phyloP scores from a whole-genome alignment of 495 filamentous ascomycete genomes.

The Lasiosphaeris hirsuta region DNA sequence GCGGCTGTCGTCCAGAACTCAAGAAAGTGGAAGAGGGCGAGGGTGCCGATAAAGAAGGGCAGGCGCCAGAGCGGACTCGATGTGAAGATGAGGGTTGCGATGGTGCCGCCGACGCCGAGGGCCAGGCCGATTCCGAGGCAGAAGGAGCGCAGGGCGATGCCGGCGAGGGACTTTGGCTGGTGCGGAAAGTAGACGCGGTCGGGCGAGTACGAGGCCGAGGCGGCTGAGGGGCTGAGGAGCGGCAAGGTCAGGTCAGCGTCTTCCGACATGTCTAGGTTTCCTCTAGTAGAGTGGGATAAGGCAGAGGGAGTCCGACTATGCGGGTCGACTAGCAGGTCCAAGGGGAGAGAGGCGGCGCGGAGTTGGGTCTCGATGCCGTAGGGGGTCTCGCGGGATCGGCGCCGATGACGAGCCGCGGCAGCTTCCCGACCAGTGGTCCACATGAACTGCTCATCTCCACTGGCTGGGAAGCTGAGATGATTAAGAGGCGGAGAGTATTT shows the following conservation, averaged over 20 bases:
- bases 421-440: constrained; percentile 2
- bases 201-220: constrained; percentile 18
- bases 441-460: not conserved
- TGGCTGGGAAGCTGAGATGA: not conserved
- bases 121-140: constrained; percentile 48
- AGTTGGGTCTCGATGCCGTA: constrained; percentile 7
- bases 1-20: constrained; percentile 87
- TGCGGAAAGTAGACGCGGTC: constrained; percentile 46
- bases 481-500: not conserved
- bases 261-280: not conserved
- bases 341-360: not conserved
- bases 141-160: constrained; percentile 70
- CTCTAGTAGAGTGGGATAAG: not conserved
- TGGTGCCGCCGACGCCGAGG: constrained; percentile 40
- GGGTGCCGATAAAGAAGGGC: constrained; percentile 71
- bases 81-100: constrained; percentile 36
- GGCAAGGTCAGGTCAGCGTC: constrained; percentile 34
- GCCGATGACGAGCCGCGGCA: constrained; percentile 5
- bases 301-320: not conserved
- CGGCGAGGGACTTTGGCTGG: constrained; percentile 67
- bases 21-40: constrained; percentile 90
- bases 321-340: not conserved
- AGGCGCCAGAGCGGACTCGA: constrained; percentile 68
- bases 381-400: constrained; percentile 4
- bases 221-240: constrained; percentile 31